These are phyloP conservation scores for Petunia secreta DNA, from an alignment of 257 asterid species.

Conservation along the genomic window DNA sequence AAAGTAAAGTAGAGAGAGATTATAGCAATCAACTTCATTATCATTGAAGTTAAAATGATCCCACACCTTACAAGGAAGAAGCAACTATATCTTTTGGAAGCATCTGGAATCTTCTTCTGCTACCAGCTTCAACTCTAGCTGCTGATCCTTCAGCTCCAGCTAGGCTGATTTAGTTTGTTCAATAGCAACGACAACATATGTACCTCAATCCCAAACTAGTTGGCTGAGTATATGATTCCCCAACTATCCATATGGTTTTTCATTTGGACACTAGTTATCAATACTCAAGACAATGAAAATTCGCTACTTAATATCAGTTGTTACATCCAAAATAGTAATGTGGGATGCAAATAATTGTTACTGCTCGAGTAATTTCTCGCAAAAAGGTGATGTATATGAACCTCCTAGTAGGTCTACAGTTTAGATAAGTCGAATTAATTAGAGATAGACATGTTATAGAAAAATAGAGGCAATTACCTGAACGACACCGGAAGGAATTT, in stretches of 20 bases:
- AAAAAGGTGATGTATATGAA: neutral
- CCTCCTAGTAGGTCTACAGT: neutral
- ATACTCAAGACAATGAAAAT: neutral
- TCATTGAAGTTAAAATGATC: too few relatives aligned
- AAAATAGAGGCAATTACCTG: slow-evolving; percentile 26
- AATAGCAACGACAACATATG: neutral
- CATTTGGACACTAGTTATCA: neutral
- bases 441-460: neutral
- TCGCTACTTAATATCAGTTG: neutral
- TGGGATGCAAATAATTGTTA: neutral
- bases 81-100: too few relatives aligned
- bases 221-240: neutral
- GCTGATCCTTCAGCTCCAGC: too few relatives aligned
- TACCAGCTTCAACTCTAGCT: too few relatives aligned
- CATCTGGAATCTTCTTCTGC: too few relatives aligned
- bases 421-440: neutral
- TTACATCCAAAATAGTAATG: neutral
- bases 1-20: too few relatives aligned
- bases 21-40: too few relatives aligned
- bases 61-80: too few relatives aligned
- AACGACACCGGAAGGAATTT: slow-evolving; percentile 65
- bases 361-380: neutral
- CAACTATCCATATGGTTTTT: neutral
- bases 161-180: too few relatives aligned
- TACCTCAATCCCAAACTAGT: neutral